phyloP scores from a whole-genome alignment of 768 basidiomycete genomes.

The Amanita rubescens region DNA sequence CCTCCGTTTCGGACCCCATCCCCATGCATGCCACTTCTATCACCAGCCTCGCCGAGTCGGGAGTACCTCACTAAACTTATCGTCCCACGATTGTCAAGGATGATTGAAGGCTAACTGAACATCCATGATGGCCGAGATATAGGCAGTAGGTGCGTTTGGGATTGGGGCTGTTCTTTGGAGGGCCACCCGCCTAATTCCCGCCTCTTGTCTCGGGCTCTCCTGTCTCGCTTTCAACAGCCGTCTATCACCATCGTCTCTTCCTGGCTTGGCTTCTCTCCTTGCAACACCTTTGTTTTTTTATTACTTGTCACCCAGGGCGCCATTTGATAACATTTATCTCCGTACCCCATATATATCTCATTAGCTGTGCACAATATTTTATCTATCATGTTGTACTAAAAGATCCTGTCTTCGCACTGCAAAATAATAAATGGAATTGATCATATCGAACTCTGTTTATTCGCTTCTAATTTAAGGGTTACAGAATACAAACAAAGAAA shows the following conservation, averaged over 20 bases:
- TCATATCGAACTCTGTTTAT: background rate
- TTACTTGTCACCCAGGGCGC: background rate
- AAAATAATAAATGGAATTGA: background rate
- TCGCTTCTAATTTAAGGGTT: background rate
- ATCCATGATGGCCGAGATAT: background rate
- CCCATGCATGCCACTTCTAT: background rate
- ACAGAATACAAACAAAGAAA: conserved; percentile 3
- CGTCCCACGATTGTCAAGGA: background rate
- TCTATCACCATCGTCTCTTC: background rate
- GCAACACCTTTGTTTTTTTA: background rate
- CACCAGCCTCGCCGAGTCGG: background rate
- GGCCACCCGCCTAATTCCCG: background rate
- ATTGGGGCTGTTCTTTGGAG: background rate
- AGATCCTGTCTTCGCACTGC: background rate
- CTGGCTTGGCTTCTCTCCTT: background rate
- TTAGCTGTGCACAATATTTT: background rate
- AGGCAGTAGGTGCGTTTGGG: background rate
- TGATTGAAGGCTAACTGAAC: background rate
- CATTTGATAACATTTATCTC: background rate
- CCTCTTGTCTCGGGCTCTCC: background rate
- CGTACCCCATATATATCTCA: background rate
- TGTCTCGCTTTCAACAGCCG: background rate
- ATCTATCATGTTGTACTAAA: background rate
- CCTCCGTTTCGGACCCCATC: background rate
- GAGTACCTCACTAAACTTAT: background rate